Evolutionary conservation across 257 asterid genomes (phyloP).

Genomic region (Apocynum venetum): DNA sequence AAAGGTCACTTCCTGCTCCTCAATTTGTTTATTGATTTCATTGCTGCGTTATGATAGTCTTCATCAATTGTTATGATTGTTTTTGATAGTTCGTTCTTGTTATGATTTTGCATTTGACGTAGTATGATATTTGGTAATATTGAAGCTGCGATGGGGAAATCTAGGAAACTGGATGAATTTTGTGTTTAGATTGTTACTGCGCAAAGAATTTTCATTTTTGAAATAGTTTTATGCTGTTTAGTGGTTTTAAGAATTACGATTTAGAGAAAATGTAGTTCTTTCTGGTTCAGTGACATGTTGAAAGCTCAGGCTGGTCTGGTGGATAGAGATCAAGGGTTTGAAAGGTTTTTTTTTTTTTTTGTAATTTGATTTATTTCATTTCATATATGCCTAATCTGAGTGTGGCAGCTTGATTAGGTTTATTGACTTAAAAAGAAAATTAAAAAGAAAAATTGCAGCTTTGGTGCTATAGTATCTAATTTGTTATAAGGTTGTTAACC

Average conservation of each 20-base stretch:
- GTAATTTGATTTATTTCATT: not conserved
- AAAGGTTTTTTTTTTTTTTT: too few relatives aligned
- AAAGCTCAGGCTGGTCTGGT: not conserved
- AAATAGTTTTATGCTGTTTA: not conserved
- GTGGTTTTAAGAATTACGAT: not conserved
- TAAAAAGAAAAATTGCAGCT: too few relatives aligned
- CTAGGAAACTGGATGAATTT: not conserved
- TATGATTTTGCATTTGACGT: not conserved
- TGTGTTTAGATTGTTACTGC: not conserved
- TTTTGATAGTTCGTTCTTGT: not conserved
- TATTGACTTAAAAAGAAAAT: not conserved
- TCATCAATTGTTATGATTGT: not conserved
- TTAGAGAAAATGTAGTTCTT: not conserved
- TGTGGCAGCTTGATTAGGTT: not conserved
- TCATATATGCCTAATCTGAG: too few relatives aligned
- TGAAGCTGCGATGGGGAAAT: not conserved
- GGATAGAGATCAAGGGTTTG: not conserved
- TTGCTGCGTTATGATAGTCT: not conserved
- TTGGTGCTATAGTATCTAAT: not conserved
- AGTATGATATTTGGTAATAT: not conserved
- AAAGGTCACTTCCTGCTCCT: constrained; percentile 38
- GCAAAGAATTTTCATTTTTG: not conserved
- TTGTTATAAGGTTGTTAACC: not conserved
- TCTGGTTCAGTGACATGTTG: not conserved
- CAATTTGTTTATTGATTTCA: not conserved